A percentile compares a stretch with the other conserved stretches of the same genome.
Conservation (phyloP, 2,329 filamentous ascomycete species). For the Xylaria sp. region DNA sequence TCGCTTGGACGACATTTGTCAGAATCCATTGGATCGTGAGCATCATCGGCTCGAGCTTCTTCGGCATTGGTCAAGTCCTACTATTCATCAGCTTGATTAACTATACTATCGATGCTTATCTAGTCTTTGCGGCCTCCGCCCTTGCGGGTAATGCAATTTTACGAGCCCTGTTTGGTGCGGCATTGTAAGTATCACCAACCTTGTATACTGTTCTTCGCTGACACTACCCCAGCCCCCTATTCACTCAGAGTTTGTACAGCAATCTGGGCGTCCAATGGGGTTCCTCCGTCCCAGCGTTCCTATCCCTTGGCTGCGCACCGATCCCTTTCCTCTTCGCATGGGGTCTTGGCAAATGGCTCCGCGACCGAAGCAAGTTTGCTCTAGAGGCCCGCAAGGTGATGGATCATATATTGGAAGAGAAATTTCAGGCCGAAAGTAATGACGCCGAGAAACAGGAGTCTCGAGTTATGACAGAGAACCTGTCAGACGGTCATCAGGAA, state of each 20-base stretch:
- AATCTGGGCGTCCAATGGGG: not conserved
- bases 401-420: not conserved
- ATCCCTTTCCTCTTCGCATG: not conserved
- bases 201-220: not conserved
- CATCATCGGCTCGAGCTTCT: conserved; percentile 4
- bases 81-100: conserved; percentile 8
- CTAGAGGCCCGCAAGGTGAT: not conserved
- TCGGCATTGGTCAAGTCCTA: conserved; percentile 15
- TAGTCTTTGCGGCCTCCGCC: not conserved
- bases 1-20: conserved; percentile 26
- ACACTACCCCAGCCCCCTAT: not conserved
- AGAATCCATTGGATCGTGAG: conserved; percentile 18
- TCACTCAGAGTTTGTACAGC: not conserved
- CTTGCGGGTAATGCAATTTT: not conserved
- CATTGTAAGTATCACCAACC: not conserved
- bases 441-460: not conserved
- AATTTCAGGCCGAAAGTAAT: not conserved
- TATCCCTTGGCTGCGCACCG: not conserved
- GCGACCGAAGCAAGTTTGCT: not conserved
- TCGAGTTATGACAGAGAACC: not conserved
- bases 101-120: conserved; percentile 13
- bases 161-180: not conserved
- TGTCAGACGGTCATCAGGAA: not conserved
- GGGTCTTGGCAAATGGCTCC: not conserved
- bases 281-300: not conserved